phyloP scores from a whole-genome alignment of 2,329 filamentous ascomycete genomes.

The Aspergillus puulaauensis region DNA sequence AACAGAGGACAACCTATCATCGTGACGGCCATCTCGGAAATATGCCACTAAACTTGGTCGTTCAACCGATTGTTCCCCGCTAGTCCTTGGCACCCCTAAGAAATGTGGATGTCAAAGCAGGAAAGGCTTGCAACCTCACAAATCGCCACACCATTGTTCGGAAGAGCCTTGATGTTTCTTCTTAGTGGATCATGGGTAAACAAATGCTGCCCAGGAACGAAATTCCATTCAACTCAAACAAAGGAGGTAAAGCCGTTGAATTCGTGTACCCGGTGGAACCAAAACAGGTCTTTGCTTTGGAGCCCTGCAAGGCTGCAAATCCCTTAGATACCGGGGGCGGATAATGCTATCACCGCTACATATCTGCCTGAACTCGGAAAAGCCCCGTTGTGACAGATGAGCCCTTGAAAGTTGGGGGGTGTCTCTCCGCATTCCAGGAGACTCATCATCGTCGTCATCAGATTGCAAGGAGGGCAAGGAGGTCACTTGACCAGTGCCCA shows the following conservation, averaged over 20 bases:
- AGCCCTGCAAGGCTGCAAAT: neutral
- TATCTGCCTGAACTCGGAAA: constrained; percentile 19
- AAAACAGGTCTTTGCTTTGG: neutral
- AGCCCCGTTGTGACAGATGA: constrained; percentile 4
- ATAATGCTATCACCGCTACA: neutral
- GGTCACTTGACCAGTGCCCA: neutral
- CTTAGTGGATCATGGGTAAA: neutral
- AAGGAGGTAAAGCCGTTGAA: neutral
- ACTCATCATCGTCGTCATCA: constrained; percentile 12
- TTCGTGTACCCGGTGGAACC: neutral
- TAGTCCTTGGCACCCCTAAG: constrained; percentile 2
- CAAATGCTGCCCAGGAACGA: neutral
- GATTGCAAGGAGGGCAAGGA: constrained; percentile 1
- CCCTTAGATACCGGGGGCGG: neutral
- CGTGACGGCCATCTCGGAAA: constrained; percentile 3
- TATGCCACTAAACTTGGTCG: constrained; percentile 2
- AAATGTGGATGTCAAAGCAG: neutral
- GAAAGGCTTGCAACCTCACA: neutral
- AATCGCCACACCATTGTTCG: neutral
- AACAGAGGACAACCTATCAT: constrained; percentile 13
- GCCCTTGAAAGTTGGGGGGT: constrained; percentile 6
- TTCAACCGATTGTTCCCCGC: constrained; percentile 1
- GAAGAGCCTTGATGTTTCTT: neutral
- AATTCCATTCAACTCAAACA: neutral
- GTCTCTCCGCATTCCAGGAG: constrained; percentile 8